A percentile compares a stretch with the other conserved stretches of the same genome.
phyloP scores from a whole-genome alignment of 192 early-diverging fungal genomes.

The Thoreauomyces humboldtii region DNA sequence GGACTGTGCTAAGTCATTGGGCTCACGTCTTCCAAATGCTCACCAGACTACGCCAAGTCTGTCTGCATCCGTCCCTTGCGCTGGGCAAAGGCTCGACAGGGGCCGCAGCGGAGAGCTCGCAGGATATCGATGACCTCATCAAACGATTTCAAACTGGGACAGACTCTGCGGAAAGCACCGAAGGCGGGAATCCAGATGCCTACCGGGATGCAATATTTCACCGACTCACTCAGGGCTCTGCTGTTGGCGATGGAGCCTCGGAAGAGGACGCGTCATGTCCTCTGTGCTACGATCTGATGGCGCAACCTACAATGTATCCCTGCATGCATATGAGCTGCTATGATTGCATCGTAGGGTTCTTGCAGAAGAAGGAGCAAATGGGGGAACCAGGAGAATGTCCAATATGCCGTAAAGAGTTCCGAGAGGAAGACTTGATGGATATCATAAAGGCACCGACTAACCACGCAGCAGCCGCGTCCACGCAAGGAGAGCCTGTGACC shows the following conservation, averaged over 20 bases:
- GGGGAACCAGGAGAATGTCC: slow-evolving; percentile 33
- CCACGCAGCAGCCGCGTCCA: neutral
- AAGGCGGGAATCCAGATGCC: neutral
- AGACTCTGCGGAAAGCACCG: neutral
- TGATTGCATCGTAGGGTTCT: slow-evolving; percentile 25
- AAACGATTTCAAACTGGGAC: slow-evolving; percentile 10
- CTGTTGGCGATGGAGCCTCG: too few relatives aligned
- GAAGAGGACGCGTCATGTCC: too few relatives aligned
- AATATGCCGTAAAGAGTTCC: slow-evolving; percentile 25
- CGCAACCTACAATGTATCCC: slow-evolving; percentile 18
- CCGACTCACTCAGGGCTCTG: too few relatives aligned
- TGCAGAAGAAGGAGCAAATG: slow-evolving; percentile 16
- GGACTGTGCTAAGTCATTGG: slow-evolving; percentile 19
- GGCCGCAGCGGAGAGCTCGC: neutral
- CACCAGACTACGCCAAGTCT: slow-evolving; percentile 18
- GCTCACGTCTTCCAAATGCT: slow-evolving; percentile 30
- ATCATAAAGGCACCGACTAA: slow-evolving; percentile 5
- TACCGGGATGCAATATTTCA: slow-evolving; percentile 4
- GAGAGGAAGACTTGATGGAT: slow-evolving; percentile 25
- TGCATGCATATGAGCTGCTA: slow-evolving; percentile 37
- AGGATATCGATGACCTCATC: slow-evolving; percentile 10
- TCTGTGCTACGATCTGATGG: slow-evolving; percentile 35
- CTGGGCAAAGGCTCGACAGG: neutral
- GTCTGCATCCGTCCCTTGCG: slow-evolving; percentile 23
- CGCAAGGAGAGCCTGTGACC: neutral